Conservation (phyloP, 768 basidiomycete genomes). For the Chalciporus pseudorubinellus region DNA sequence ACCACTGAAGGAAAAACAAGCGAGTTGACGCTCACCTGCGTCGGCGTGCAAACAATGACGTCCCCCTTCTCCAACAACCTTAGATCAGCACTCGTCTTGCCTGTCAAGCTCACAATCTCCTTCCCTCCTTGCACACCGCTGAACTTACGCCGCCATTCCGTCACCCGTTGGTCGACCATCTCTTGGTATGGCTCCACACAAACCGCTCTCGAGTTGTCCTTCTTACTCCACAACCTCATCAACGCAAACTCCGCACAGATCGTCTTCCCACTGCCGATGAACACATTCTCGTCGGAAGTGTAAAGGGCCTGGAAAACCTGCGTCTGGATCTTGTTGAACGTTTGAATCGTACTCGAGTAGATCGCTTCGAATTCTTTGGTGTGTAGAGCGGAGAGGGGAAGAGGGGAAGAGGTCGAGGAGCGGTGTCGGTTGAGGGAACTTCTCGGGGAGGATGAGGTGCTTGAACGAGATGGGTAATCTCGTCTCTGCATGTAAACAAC, state of each 20-base stretch:
- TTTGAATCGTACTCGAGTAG: conserved; percentile 78
- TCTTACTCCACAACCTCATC: conserved; percentile 90
- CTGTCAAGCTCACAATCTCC: conserved; percentile 90
- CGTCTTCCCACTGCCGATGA: conserved; percentile 96
- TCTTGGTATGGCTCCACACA: conserved; percentile 97
- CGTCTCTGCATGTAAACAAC: no score
- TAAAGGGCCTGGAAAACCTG: conserved; percentile 99
- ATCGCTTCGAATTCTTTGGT: conserved; percentile 87
- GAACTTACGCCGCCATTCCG: no score
- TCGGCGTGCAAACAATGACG: conserved; percentile 91
- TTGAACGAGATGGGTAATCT: no score
- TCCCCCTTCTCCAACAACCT: conserved; percentile 89
- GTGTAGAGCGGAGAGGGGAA: no score
- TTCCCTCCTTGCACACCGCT: conserved; percentile 95
- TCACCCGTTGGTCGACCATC: conserved; percentile 90
- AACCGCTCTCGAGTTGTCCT: conserved; percentile 77
- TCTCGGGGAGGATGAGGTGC: no score
- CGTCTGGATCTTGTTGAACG: no score
- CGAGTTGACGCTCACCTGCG: conserved; percentile 29
- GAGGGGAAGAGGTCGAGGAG: no score
- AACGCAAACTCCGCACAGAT: conserved; percentile 97
- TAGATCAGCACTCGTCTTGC: conserved; percentile 90
- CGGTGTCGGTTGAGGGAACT: no score
- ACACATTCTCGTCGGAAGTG: conserved; percentile 92
- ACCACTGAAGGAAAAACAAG: no score